phyloP scores from a whole-genome alignment of 2,329 filamentous ascomycete species.

The Purpureocillium takamizusanense region DNA sequence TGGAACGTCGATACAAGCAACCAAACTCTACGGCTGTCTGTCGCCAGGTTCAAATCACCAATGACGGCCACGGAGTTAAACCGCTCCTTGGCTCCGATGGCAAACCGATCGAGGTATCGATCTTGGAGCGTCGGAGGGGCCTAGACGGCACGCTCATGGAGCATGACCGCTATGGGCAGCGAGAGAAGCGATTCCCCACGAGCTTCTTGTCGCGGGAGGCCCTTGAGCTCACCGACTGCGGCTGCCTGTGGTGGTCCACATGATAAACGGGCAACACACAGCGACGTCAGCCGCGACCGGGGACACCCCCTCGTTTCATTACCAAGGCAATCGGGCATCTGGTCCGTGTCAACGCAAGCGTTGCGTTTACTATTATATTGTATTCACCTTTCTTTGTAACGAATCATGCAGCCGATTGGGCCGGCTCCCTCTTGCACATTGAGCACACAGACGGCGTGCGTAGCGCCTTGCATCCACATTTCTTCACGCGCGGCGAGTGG shows the following conservation, averaged over 20 bases:
- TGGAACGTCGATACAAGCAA: conserved; percentile 38
- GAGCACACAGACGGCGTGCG: neutral
- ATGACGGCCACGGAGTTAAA: conserved; percentile 24
- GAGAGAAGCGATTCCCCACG: neutral
- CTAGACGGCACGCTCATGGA: neutral
- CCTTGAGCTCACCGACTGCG: conserved; percentile 38
- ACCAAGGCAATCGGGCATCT: neutral
- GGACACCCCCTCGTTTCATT: no score
- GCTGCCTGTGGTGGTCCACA: conserved; percentile 44
- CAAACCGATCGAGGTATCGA: conserved; percentile 30
- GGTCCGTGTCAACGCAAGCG: no score
- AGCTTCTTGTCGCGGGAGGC: conserved; percentile 7
- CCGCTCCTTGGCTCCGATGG: conserved; percentile 27
- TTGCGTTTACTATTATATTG: no score
- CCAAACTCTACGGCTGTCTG: conserved; percentile 31
- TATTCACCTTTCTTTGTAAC: neutral
- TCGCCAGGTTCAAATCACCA: conserved; percentile 36
- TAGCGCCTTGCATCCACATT: neutral
- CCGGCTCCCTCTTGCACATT: neutral
- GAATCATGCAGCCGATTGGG: conserved; percentile 1
- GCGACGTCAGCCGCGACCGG: no score
- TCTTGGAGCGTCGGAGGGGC: conserved; percentile 25
- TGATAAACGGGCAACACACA: no score
- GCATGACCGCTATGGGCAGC: conserved; percentile 3
- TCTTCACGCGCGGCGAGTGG: no score